These are phyloP conservation scores for Fomitopsis pinicola DNA, from an alignment of 1,284 basidiomycete species.

Conservation along the genomic window DNA sequence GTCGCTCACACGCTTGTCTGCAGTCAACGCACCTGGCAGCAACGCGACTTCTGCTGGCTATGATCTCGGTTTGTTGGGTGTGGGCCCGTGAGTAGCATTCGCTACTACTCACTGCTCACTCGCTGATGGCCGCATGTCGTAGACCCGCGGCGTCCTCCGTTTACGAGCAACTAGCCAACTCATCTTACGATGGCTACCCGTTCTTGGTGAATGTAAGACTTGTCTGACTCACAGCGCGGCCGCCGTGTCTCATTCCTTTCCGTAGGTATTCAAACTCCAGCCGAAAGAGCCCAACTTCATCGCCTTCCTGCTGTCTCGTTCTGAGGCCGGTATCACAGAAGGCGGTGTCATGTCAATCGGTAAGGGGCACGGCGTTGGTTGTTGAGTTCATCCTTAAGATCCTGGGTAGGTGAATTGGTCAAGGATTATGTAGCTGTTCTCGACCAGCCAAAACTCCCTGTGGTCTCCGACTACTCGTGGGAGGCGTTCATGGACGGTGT, in stretches of 20 bases:
- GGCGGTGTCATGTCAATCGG: conserved; percentile 23
- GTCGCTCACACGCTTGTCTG: not conserved
- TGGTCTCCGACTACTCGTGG: conserved; percentile 6
- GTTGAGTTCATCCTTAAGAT: not conserved
- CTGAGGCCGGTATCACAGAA: conserved; percentile 13
- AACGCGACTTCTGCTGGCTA: conserved; percentile 9
- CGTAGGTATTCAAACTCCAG: conserved; percentile 17
- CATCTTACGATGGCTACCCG: conserved; percentile 8
- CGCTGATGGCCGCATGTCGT: not conserved
- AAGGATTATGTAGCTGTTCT: not conserved
- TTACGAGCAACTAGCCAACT: not conserved
- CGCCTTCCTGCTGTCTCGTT: conserved; percentile 18
- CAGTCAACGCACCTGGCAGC: conserved; percentile 14
- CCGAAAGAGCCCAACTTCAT: conserved; percentile 18
- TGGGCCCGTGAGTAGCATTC: conserved; percentile 12
- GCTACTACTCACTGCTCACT: not conserved
- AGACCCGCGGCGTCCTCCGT: conserved; percentile 7
- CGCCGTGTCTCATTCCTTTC: not conserved
- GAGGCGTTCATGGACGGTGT: conserved; percentile 16
- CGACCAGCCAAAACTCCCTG: conserved; percentile 8
- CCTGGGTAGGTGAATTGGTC: conserved; percentile 2
- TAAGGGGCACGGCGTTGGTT: not conserved
- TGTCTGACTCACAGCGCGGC: not conserved
- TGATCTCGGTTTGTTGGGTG: conserved; percentile 14
- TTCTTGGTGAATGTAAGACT: conserved; percentile 18